Percentiles rank a stretch among this genome's conserved stretches.
These are phyloP conservation scores for Solanum sitiens DNA, from an alignment of 257 asterid genomes.

Conservation along the genomic window DNA sequence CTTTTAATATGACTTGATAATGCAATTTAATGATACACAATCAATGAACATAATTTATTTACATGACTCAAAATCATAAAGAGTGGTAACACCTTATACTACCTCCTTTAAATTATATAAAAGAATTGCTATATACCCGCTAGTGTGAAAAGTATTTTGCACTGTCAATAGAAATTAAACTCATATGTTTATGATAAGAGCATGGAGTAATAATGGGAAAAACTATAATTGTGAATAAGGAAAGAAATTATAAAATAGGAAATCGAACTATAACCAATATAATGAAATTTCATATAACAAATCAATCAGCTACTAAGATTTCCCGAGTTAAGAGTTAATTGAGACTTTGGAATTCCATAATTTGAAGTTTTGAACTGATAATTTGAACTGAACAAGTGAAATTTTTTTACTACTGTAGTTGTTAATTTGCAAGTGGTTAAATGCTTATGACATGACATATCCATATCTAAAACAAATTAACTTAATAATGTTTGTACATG, in stretches of 20 bases:
- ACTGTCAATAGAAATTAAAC: not conserved
- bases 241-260: not conserved
- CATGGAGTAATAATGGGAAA: not conserved
- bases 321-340: not conserved
- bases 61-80: not conserved
- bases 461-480: not conserved
- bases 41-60: not conserved
- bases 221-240: not conserved
- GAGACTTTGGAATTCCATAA: not conserved
- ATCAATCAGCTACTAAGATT: not conserved
- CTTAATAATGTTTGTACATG: not conserved
- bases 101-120: not conserved
- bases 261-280: not conserved
- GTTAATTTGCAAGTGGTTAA: not conserved
- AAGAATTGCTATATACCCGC: not conserved
- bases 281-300: not conserved
- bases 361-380: not conserved
- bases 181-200: not conserved
- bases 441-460: not conserved
- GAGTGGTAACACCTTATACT: not conserved
- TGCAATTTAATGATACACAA: not conserved
- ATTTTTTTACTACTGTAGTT: not conserved
- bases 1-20: not conserved
- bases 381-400: not conserved
- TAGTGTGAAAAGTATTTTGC: not conserved